Base-by-base conservation (phyloP, 2,329 filamentous ascomycete species). In the Clarireedia sp. region DNA sequence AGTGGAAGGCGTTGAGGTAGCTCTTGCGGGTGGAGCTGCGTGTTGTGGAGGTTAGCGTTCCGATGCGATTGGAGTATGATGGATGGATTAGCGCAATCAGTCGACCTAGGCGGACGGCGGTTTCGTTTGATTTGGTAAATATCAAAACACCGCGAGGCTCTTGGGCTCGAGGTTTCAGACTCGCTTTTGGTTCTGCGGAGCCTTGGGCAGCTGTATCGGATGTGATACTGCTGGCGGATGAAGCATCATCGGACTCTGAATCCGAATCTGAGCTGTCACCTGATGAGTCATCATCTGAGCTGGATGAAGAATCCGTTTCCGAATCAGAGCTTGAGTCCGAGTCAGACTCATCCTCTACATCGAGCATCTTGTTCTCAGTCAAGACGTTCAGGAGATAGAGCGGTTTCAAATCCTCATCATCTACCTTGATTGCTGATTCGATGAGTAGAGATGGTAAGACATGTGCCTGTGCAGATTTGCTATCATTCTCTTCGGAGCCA, bases 71-170 rank as follows among this genome's bases (percentile, higher is more conserved):
- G 2, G 78, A 73, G 36, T 86, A 73, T 0, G 75, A 69, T 0
- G 85, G 83, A 17, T 81, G 76, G 21, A 95, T 75, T 1, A 91
- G 74, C 1, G 76, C 73, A 10, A 97, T 76, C 0, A 97, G 82
- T 19, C 89, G 86, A 1, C 87, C 84, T n/a, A 97, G 79, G 57
- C 94, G 87, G n/a, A 88, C 79, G 1, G 92, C 89, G 17, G 86
- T 83, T 69, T 96, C 90, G 68, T 92, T 96, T 56, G 89, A 95
- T 64, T 90, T 90, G 47, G 90, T 91, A 69, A 97, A 97, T 61
- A 97, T 83, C 37, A 97, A 78, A 10, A 86, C 82, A 23, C 67
- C 67, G 1, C 59, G 60, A 33, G 63, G 57, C 10, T 54, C 37
- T n/a, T 5, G 72, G 12, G 52, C 48, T 47, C 60, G 47, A 36